Evolutionary conservation across 1,139 yeast genomes (phyloP).

Genomic region (Pichia sp.): DNA sequence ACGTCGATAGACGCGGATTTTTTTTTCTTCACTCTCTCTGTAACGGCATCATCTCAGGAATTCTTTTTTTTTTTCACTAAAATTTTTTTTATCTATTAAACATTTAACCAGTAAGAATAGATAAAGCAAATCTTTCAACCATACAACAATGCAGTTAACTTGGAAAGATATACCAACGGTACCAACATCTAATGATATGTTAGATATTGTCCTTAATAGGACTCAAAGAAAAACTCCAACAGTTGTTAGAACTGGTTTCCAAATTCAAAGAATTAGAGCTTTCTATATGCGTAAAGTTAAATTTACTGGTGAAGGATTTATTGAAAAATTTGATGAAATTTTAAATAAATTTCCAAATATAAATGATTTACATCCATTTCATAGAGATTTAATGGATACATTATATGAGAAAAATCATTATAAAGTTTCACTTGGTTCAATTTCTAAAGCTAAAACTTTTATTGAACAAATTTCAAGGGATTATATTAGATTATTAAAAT

Average conservation of each 20-base stretch:
- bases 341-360: slow-evolving; percentile 89
- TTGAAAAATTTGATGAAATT: slow-evolving; percentile 82
- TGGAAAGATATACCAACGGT: slow-evolving; percentile 98
- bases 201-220: slow-evolving; percentile 93
- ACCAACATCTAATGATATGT: slow-evolving; percentile 82
- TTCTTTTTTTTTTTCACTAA: slow-evolving; percentile 1
- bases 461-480: slow-evolving; percentile 96
- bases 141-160: slow-evolving; percentile 72
- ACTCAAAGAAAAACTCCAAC: slow-evolving; percentile 99
- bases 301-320: slow-evolving; percentile 91
- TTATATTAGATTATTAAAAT: slow-evolving; percentile 84
- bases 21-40: neutral
- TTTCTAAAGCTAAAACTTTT: slow-evolving; percentile 86
- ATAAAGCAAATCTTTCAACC: neutral
- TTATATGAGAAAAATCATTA: slow-evolving; percentile 96
- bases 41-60: too few relatives aligned
- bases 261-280: slow-evolving; percentile 93
- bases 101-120: neutral
- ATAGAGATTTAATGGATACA: slow-evolving; percentile 95
- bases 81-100: slow-evolving; percentile 4
- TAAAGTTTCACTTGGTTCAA: slow-evolving; percentile 93
- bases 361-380: slow-evolving; percentile 97
- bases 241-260: slow-evolving; percentile 93
- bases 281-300: slow-evolving; percentile 97
- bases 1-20: too few relatives aligned